Evolutionary conservation across 805 yeast genomes (phyloP).

Genomic region (Teunomyces barrocoloradensis): DNA sequence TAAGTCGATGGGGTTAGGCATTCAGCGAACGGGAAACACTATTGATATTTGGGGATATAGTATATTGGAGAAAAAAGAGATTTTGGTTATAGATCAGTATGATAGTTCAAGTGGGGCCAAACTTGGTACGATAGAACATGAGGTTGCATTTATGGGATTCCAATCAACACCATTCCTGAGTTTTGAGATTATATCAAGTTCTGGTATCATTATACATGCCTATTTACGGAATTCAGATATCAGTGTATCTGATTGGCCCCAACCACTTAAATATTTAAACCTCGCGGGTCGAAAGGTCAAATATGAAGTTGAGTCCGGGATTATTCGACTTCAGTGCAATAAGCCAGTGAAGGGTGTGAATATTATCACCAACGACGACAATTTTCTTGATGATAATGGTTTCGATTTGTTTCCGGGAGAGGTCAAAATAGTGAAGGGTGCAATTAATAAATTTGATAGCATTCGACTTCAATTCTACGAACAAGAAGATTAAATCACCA

Average conservation of each 20-base stretch:
- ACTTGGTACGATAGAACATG: background rate
- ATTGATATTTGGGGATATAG: slow-evolving; percentile 6
- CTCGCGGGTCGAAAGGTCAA: slow-evolving; percentile 27
- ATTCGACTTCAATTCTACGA: background rate
- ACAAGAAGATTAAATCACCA: background rate
- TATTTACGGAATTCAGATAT: slow-evolving; percentile 10
- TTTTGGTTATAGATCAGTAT: slow-evolving; percentile 25
- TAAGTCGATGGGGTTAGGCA: slow-evolving; percentile 30
- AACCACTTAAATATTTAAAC: slow-evolving; percentile 41
- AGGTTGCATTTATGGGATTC: background rate
- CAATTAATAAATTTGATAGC: background rate
- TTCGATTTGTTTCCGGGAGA: slow-evolving; percentile 46
- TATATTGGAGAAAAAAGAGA: slow-evolving; percentile 11
- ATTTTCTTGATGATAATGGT: slow-evolving; percentile 43
- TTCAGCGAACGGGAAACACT: slow-evolving; percentile 25
- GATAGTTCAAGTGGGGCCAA: slow-evolving; percentile 28
- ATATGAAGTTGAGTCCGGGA: slow-evolving; percentile 20
- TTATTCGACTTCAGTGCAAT: slow-evolving; percentile 22
- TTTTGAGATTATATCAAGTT: background rate
- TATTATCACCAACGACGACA: slow-evolving; percentile 26
- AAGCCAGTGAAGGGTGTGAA: slow-evolving; percentile 47
- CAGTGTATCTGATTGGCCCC: slow-evolving; percentile 49
- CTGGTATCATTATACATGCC: slow-evolving; percentile 3
- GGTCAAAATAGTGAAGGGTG: slow-evolving; percentile 7
- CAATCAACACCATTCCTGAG: background rate